These are phyloP conservation scores for Evernia prunastri DNA, from an alignment of 495 filamentous ascomycete species.

Conservation along the genomic window DNA sequence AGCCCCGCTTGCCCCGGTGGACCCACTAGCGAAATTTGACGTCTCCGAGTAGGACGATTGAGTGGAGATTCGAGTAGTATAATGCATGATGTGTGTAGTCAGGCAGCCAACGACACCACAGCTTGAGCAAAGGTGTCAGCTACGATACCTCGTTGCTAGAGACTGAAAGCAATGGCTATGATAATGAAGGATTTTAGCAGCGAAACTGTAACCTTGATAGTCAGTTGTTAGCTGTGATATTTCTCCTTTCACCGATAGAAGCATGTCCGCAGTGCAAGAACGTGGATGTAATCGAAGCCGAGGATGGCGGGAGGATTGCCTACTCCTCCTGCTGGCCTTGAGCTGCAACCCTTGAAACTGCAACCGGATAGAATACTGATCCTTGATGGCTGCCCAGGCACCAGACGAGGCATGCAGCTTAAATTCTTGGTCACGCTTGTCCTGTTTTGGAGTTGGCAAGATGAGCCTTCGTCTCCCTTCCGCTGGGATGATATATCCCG, in stretches of 20 bases:
- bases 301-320: not conserved
- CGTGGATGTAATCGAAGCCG: not conserved
- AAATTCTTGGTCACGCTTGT: not conserved
- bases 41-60: conserved; percentile 80
- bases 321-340: not conserved
- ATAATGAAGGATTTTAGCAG: not conserved
- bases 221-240: not conserved
- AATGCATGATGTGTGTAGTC: conserved; percentile 75
- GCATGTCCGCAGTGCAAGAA: not conserved
- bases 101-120: conserved; percentile 91
- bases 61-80: conserved; percentile 65
- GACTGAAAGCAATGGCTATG: not conserved
- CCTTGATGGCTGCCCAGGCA: not conserved
- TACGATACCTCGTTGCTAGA: not conserved
- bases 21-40: conserved; percentile 78
- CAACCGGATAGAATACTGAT: not conserved
- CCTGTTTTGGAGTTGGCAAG: not conserved
- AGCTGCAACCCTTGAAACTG: not conserved
- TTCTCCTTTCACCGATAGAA: not conserved
- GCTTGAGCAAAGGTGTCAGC: conserved; percentile 42
- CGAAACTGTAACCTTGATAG: not conserved
- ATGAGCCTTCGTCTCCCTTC: conserved; percentile 1
- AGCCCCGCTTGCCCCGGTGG: conserved; percentile 88
- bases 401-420: not conserved
- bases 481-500: not conserved